Evolutionary conservation across 2,329 filamentous ascomycete genomes (phyloP).

Genomic region (Colletotrichum viniferum): DNA sequence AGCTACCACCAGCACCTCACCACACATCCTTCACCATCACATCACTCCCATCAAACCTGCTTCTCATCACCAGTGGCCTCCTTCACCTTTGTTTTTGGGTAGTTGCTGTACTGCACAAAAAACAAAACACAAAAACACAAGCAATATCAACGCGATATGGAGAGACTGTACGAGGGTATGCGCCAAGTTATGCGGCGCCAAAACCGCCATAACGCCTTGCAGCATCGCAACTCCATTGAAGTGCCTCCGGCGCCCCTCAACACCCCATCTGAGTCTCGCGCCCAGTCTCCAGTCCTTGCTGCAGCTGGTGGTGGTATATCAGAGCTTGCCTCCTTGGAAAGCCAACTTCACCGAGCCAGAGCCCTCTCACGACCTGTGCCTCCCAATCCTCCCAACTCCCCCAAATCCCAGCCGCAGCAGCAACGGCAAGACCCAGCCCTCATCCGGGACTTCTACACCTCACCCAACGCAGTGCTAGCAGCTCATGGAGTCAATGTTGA

Average conservation of each 20-base stretch:
- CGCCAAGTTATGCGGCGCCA: conserved; percentile 8
- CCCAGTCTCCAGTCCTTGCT: neutral
- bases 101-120: neutral
- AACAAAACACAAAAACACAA: neutral
- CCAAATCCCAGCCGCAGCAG: neutral
- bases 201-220: neutral
- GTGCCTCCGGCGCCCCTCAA: conserved; percentile 7
- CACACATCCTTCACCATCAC: neutral
- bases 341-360: conserved; percentile 7
- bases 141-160: neutral
- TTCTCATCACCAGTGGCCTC: neutral
- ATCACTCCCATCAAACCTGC: neutral
- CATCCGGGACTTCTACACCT: conserved; percentile 11
- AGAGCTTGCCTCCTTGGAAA: neutral
- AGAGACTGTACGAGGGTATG: conserved; percentile 4
- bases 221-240: conserved; percentile 11
- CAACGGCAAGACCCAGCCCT: neutral
- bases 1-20: neutral
- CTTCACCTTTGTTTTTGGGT: neutral
- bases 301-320: neutral
- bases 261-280: conserved; percentile 9
- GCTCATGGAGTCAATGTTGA: neutral
- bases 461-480: neutral
- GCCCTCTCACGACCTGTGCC: conserved; percentile 12
- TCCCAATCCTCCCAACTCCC: conserved; percentile 17